A percentile compares a stretch with the other conserved stretches of the same genome.
Conservation (phyloP, 73 alveolate species). For the Halteria grandinella region DNA sequence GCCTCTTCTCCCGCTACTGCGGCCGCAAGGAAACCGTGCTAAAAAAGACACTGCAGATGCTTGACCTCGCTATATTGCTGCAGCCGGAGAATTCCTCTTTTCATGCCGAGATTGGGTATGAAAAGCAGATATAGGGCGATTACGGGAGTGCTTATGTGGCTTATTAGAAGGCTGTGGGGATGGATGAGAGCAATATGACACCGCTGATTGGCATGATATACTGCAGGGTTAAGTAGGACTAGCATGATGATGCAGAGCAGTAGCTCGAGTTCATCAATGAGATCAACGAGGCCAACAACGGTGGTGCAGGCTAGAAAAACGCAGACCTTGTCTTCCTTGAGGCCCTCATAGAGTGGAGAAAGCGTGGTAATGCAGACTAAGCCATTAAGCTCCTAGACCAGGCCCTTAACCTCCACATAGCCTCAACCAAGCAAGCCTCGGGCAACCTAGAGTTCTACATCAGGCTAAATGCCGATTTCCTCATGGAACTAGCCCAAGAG, state of each 20-base stretch:
- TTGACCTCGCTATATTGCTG: slow-evolving; percentile 79
- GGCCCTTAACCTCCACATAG: slow-evolving; percentile 83
- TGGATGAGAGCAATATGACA: slow-evolving; percentile 90
- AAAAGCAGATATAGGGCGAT: slow-evolving; percentile 84
- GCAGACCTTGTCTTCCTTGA: slow-evolving; percentile 78
- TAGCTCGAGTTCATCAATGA: slow-evolving; percentile 92
- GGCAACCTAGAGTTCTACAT: slow-evolving; percentile 87
- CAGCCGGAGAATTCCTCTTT: slow-evolving; percentile 84
- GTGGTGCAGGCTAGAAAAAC: slow-evolving; percentile 75
- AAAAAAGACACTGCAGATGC: slow-evolving; percentile 72
- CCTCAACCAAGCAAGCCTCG: slow-evolving; percentile 73
- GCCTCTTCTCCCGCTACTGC: slow-evolving; percentile 89
- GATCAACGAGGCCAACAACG: slow-evolving; percentile 77
- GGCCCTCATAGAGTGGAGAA: slow-evolving; percentile 78
- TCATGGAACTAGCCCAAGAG: slow-evolving; percentile 83
- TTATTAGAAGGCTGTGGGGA: slow-evolving; percentile 89
- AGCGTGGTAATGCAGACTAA: slow-evolving; percentile 66
- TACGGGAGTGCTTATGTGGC: slow-evolving; percentile 83
- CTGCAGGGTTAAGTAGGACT: slow-evolving; percentile 91
- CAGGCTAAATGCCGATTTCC: slow-evolving; percentile 87
- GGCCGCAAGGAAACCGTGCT: slow-evolving; percentile 90
- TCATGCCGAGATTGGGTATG: slow-evolving; percentile 88
- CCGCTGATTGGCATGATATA: slow-evolving; percentile 93
- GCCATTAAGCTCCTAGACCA: slow-evolving; percentile 75
- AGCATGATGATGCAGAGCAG: slow-evolving; percentile 95